Evolutionary conservation across 441 rosid genomes (phyloP).

Genomic region (Arabidopsis hybrid): DNA sequence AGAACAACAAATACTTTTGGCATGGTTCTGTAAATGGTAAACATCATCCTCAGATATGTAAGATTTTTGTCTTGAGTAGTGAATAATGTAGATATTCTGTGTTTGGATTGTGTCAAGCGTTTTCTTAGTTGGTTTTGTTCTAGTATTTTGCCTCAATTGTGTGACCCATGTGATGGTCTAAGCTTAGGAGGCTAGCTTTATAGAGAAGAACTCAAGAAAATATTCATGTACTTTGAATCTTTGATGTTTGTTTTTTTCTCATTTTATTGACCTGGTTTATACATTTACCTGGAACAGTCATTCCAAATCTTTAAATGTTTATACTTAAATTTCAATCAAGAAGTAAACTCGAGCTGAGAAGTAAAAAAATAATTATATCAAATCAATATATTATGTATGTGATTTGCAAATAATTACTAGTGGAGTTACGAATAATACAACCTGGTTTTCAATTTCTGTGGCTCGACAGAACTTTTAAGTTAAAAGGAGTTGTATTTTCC

Average conservation of each 20-base stretch:
- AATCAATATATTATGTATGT: background rate
- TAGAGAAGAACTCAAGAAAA: slow-evolving; percentile 2
- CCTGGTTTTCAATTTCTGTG: background rate
- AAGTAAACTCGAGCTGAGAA: no score
- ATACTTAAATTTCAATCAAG: no score
- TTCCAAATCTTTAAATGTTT: no score
- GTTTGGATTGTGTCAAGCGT: slow-evolving; percentile 26
- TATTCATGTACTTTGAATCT: background rate
- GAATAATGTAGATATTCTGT: slow-evolving; percentile 1
- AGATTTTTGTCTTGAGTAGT: slow-evolving; percentile 27
- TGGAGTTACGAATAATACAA: background rate
- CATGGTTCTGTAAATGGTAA: slow-evolving; percentile 39
- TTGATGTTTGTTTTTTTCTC: slow-evolving; percentile 10
- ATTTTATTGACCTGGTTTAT: background rate
- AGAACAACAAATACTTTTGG: slow-evolving; percentile 42
- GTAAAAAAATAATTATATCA: no score
- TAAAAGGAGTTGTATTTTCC: background rate
- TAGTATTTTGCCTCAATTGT: slow-evolving; percentile 25
- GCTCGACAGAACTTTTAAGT: background rate
- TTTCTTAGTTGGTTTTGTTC: background rate
- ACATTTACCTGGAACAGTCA: background rate
- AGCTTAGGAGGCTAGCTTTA: slow-evolving; percentile 28
- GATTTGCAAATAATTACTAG: background rate
- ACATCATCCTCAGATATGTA: background rate
- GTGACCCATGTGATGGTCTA: slow-evolving; percentile 24